Evolutionary conservation across 345 rosid species (phyloP).

Genomic region (Lepidium africanum): DNA sequence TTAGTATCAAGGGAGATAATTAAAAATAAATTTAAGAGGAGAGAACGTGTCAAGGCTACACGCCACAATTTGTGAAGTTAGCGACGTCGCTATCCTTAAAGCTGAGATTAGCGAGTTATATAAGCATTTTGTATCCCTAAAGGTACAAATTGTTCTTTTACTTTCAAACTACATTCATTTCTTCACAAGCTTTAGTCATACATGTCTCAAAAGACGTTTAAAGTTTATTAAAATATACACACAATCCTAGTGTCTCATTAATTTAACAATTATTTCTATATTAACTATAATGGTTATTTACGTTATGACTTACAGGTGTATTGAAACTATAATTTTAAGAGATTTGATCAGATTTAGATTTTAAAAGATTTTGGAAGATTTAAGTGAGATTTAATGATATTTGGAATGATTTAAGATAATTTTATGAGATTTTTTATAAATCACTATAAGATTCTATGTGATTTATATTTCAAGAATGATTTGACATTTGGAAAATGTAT

Average conservation of each 20-base stretch:
- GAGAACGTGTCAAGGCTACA: background rate
- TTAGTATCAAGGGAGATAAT: background rate
- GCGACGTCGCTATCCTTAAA: constrained; percentile 10
- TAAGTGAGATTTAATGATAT: too few species aligned
- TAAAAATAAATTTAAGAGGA: background rate
- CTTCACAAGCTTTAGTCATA: background rate
- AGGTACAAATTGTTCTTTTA: constrained; percentile 5
- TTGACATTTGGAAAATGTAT: too few species aligned
- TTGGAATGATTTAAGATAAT: too few species aligned
- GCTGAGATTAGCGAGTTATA: background rate
- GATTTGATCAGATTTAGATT: too few species aligned
- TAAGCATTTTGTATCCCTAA: constrained; percentile 15
- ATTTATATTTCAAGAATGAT: too few species aligned
- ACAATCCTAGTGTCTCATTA: background rate
- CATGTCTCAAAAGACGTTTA: background rate
- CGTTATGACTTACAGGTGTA: background rate
- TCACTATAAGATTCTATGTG: too few species aligned
- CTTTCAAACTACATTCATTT: constrained; percentile 4
- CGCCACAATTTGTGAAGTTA: constrained; percentile 5
- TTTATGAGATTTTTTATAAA: too few species aligned
- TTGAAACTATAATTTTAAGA: too few species aligned
- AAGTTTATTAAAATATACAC: background rate
- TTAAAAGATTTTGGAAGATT: too few species aligned
- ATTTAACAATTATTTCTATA: background rate
- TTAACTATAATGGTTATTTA: background rate